Evolutionary conservation across 768 basidiomycete species (phyloP), one percentile per base, ranked within the genome.

Genomic region (Macrocybe gigantea): DNA sequence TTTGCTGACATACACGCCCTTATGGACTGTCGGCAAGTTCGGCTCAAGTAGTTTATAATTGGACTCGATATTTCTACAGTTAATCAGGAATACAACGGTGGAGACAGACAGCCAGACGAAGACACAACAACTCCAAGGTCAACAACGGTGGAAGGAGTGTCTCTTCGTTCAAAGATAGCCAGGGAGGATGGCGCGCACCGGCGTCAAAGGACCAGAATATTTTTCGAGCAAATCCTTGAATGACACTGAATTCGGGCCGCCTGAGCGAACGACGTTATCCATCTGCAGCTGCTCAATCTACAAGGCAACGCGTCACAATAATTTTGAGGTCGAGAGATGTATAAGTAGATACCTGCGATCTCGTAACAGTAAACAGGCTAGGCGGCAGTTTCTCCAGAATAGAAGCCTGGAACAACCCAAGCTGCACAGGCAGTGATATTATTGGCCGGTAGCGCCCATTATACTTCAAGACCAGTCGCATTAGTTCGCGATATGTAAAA

Each of bases 351-450:
- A 85, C 87, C 72, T 89, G 86, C 51, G 77, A 77, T 33, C 78
- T 71, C 10, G 88, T 87, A 12, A 89, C 55, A 0, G 87, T 88
- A 52, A 88, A 82, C 13, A 85, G 53, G 49, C 77, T 84, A 12
- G 66, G 59, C 0, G 86, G 88, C 8, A 88, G 64, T 47, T 64
- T 70, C 64, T 88, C 85, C 44, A 87, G 58, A 34, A 89, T 56
- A 15, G 70, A 68, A 3, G 78, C 87, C 65, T 88, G 85, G n/a
- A 84, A 48, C 53, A 66, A 72, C 3, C 87, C 86, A 29, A 86
- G 47, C 34, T 66, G 62, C 60, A 77, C 86, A 0, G 87, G 87
- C 5, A 88, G 50, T 6, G 82, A 80, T 9, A 89, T 49, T 45
- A 88, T 77, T 1, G 78, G 77, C 30, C 86, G 71, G 47, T 60